Conservation (phyloP, 2,329 filamentous ascomycete genomes). For the Colletotrichum sp. region DNA sequence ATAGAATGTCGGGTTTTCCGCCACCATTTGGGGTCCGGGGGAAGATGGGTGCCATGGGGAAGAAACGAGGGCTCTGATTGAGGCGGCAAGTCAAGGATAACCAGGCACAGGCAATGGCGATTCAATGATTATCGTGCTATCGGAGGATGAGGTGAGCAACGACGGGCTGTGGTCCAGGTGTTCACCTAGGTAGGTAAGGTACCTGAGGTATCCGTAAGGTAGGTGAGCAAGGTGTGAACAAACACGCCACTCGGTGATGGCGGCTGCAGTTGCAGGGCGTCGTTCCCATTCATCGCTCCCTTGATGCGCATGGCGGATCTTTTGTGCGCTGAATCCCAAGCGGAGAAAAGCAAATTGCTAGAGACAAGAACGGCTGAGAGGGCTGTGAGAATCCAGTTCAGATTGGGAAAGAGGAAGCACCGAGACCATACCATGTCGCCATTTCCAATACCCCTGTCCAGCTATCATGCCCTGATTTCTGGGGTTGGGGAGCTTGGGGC, state of each 20-base stretch:
- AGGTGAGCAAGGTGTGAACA: neutral
- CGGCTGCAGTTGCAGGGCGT: neutral
- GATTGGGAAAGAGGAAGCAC: slow-evolving; percentile 12
- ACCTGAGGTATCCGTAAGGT: too few species aligned
- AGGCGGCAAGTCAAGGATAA: slow-evolving; percentile 3
- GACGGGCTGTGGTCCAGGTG: neutral
- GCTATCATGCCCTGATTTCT: neutral
- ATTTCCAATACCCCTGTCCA: neutral
- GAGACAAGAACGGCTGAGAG: neutral
- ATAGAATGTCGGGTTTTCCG: neutral
- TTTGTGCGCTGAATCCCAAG: neutral
- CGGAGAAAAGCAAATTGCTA: neutral
- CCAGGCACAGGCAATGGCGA: neutral
- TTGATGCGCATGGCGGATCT: neutral
- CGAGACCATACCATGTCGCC: neutral
- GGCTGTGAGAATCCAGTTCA: slow-evolving; percentile 7
- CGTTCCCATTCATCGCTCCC: neutral
- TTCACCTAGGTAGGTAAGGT: neutral
- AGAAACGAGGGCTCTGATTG: neutral
- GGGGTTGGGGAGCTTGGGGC: neutral
- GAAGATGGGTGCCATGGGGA: neutral
- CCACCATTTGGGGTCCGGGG: neutral
- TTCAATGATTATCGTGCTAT: neutral
- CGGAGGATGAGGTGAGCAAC: neutral
- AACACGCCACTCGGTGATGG: neutral